Conservation (phyloP, 768 basidiomycete species). For the Tulasnella sp. region DNA sequence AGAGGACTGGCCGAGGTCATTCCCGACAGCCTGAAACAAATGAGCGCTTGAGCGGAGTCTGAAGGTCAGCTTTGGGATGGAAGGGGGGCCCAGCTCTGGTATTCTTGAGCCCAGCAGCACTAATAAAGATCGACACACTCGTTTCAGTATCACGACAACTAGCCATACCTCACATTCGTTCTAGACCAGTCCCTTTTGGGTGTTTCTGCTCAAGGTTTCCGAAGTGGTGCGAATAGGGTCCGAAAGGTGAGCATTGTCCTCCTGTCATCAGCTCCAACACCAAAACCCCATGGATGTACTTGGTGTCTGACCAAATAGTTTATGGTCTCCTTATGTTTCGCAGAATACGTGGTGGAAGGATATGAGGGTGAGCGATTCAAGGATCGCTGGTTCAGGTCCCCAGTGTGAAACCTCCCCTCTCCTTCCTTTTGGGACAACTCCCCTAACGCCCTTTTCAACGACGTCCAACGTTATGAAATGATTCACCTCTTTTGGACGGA, state of each 20-base stretch:
- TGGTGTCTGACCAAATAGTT: not conserved
- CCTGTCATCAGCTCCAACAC: not conserved
- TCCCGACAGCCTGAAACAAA: not conserved
- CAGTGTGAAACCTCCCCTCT: not conserved
- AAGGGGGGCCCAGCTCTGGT: not conserved
- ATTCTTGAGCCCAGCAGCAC: not conserved
- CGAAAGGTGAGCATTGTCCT: constrained; percentile 64
- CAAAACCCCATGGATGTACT: not conserved
- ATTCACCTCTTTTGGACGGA: not conserved
- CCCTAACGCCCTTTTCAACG: not conserved
- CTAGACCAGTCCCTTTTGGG: constrained; percentile 35
- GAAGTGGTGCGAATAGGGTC: constrained; percentile 92
- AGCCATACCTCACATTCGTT: not conserved
- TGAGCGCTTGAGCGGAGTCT: not conserved
- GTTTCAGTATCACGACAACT: not conserved
- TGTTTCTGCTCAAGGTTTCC: constrained; percentile 98
- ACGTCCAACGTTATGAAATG: not conserved
- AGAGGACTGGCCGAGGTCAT: not conserved
- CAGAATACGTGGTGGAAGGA: constrained; percentile 99
- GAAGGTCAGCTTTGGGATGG: not conserved
- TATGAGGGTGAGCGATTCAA: constrained; percentile 62
- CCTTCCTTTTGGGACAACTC: not conserved
- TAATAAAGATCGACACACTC: not conserved
- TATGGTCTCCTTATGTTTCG: not conserved
- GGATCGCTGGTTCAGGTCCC: not conserved